Evolutionary conservation across 108 stramenopile genomes (phyloP).

Genomic region (Skeletonema menzelii): DNA sequence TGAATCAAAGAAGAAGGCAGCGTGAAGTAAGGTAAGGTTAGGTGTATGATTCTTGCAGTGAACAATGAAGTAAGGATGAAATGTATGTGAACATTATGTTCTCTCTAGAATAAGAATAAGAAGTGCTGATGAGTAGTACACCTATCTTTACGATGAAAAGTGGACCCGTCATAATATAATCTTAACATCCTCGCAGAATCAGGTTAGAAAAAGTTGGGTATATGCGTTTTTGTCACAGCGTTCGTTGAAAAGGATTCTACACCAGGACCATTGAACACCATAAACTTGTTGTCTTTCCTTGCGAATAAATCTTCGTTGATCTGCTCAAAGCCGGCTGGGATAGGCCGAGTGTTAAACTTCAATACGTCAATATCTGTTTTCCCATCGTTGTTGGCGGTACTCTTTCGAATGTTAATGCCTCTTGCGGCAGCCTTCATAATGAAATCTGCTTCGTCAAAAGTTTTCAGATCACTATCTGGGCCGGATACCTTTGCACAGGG

Average conservation of each 20-base stretch:
- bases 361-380: slow-evolving; percentile 32
- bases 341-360: slow-evolving; percentile 47
- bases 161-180: too few relatives aligned
- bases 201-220: neutral
- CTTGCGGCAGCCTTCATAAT: slow-evolving; percentile 40
- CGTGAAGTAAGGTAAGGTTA: too few relatives aligned
- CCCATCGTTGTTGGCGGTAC: slow-evolving; percentile 8
- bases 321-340: slow-evolving; percentile 80
- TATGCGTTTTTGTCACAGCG: slow-evolving; percentile 39
- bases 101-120: too few relatives aligned
- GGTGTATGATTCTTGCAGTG: too few relatives aligned
- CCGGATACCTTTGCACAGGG: slow-evolving; percentile 44
- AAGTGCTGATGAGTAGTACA: too few relatives aligned
- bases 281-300: slow-evolving; percentile 87
- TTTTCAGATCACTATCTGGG: slow-evolving; percentile 35
- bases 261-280: slow-evolving; percentile 91
- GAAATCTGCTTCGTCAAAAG: slow-evolving; percentile 38
- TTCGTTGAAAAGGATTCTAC: slow-evolving; percentile 59
- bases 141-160: too few relatives aligned
- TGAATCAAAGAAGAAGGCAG: too few relatives aligned
- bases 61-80: too few relatives aligned
- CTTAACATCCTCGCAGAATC: too few relatives aligned
- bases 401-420: slow-evolving; percentile 38
- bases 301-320: slow-evolving; percentile 87
- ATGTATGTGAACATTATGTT: too few relatives aligned